Conservation (phyloP, 192 early-diverging fungal genomes). For the Coemansia sp. region DNA sequence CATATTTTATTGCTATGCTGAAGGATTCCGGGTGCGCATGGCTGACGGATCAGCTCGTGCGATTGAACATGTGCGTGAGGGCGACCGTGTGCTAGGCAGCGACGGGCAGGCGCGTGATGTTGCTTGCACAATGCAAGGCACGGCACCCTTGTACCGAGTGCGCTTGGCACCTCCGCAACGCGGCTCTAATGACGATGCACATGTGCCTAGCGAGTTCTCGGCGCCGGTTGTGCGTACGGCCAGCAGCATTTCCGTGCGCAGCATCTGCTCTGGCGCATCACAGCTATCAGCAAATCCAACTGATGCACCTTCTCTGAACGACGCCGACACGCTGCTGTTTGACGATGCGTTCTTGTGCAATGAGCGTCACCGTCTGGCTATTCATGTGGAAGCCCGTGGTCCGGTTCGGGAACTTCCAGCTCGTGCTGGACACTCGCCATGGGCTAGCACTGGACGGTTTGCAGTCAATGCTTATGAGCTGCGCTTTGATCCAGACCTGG, state of each 20-base stretch:
- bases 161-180: conserved; percentile 11
- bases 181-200: conserved; percentile 3
- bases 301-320: conserved; percentile 6
- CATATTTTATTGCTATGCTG: conserved; percentile 69
- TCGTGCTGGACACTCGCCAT: conserved; percentile 28
- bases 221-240: conserved; percentile 38
- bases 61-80: conserved; percentile 31
- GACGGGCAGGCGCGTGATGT: conserved; percentile 44
- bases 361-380: conserved; percentile 39
- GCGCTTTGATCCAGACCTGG: conserved; percentile 21
- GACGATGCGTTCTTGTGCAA: conserved; percentile 47
- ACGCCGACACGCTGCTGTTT: conserved; percentile 33
- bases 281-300: background rate
- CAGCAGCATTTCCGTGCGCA: conserved; percentile 50
- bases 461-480: conserved; percentile 19
- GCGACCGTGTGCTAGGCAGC: conserved; percentile 42
- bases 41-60: conserved; percentile 40
- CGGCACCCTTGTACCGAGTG: conserved; percentile 40
- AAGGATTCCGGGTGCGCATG: conserved; percentile 49
- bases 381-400: conserved; percentile 15
- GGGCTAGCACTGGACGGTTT: conserved; percentile 35
- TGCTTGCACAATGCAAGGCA: conserved; percentile 27
- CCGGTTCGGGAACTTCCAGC: conserved; percentile 16
- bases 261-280: conserved; percentile 38
- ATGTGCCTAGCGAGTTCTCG: conserved; percentile 20